Base-by-base conservation (phyloP, 2,329 filamentous ascomycete genomes). In the Elsinoe ampelina region DNA sequence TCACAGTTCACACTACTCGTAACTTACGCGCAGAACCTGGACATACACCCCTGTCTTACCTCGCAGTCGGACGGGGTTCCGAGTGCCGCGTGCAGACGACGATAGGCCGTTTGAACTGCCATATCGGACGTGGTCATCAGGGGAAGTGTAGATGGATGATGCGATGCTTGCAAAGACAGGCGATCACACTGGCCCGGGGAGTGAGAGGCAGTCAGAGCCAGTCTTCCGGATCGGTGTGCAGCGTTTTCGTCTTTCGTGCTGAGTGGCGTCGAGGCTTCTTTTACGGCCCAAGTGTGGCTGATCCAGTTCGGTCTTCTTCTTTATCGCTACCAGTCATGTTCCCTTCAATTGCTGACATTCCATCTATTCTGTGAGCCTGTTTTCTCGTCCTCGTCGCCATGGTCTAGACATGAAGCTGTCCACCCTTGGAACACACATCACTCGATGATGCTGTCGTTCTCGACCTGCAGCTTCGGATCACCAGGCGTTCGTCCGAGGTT, bases 61-160 rank as follows among this genome's bases (percentile, higher is more conserved):
- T 43, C 13, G n/a, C 39, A 17, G 19, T 34, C 22, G 5, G 32
- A 32, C 22, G 17, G 3, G 19, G 41, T 22, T 13, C 22, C 26
- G 43, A n/a, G 32, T 32, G 26, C 48, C 48, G 48, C 38, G 19
- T 15, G 17, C 6, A 15, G 15, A 8, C n/a, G 20, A 19, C 34
- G 48, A 52, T 52, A 7, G 48, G 15, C 34, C 48, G 45, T 50
- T 50, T 50, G 19, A 15, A 19, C 45, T 34, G 15, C 45, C 45
- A 17, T 15, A 50, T 50, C 45, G 45, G 45, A 34, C 45, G 45
- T 50, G 45, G 45, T 35, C 45, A 45, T 45, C 41, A 45, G 41
- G 41, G 20, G 26, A 35, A 50, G 26, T 32, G 45, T 12, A 52
- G 48, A 52, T 38, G 48, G n/a, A 38, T 38, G 34, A 50, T 50